Evolutionary conservation across 768 basidiomycete species (phyloP).

Genomic region (Hericium erinaceus): DNA sequence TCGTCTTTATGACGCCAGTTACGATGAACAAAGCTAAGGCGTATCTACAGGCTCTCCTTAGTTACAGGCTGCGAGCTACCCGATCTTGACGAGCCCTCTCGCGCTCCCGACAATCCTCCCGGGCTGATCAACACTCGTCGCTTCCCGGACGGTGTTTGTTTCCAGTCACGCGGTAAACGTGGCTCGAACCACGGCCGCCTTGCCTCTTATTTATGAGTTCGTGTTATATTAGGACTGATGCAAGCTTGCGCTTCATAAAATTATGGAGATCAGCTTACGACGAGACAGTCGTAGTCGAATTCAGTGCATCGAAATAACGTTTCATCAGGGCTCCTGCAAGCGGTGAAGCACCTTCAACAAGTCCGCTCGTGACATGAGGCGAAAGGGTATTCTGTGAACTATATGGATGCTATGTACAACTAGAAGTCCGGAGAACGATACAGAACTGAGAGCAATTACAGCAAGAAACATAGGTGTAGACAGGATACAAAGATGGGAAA

Average conservation of each 20-base stretch:
- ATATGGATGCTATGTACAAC: too few relatives aligned
- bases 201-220: not conserved
- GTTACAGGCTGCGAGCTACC: not conserved
- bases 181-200: too few relatives aligned
- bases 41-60: not conserved
- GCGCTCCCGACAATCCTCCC: not conserved
- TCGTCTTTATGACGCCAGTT: not conserved
- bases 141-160: not conserved
- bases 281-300: not conserved
- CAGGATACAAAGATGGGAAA: too few relatives aligned
- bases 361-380: too few relatives aligned
- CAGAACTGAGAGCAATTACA: too few relatives aligned
- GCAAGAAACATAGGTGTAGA: too few relatives aligned
- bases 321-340: too few relatives aligned
- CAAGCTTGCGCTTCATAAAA: not conserved
- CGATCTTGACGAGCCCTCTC: not conserved
- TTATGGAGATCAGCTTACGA: not conserved
- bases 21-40: not conserved
- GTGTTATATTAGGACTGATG: not conserved
- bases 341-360: too few relatives aligned
- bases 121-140: not conserved
- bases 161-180: not conserved
- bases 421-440: too few relatives aligned
- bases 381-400: too few relatives aligned
- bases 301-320: not conserved